Conservation (phyloP, 2,329 filamentous ascomycete genomes). For the Calonectria pseudoturangicola region DNA sequence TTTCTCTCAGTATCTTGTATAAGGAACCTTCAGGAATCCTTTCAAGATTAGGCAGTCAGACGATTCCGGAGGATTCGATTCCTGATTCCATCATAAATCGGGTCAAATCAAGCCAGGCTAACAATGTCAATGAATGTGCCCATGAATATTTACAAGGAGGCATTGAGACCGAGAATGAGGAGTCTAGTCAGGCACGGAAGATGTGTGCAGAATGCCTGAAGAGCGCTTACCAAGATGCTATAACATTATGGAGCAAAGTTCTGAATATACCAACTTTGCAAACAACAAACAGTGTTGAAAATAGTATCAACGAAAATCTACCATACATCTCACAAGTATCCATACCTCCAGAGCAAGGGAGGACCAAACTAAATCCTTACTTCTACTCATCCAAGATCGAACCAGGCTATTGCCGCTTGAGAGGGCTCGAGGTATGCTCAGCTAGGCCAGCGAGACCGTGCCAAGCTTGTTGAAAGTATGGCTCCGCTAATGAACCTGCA, state of each 20-base stretch:
- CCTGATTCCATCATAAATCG: not conserved
- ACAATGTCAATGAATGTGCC: not conserved
- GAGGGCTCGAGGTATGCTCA: not conserved
- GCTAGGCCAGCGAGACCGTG: too few relatives aligned
- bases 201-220: not conserved
- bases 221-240: not conserved
- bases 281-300: not conserved
- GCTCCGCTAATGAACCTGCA: not conserved
- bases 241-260: not conserved
- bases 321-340: not conserved
- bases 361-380: not conserved
- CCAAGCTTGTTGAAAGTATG: not conserved
- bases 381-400: constrained; percentile 10
- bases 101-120: not conserved
- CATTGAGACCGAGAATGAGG: not conserved
- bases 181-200: not conserved
- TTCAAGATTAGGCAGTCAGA: not conserved
- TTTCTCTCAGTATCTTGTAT: not conserved
- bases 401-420: not conserved
- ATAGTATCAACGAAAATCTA: not conserved
- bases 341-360: not conserved
- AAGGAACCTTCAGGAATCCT: not conserved
- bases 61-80: not conserved
- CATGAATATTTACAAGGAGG: not conserved
- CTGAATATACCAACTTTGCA: not conserved